phyloP scores from a whole-genome alignment of 495 filamentous ascomycete species.

The Daldinia caldariorum region DNA sequence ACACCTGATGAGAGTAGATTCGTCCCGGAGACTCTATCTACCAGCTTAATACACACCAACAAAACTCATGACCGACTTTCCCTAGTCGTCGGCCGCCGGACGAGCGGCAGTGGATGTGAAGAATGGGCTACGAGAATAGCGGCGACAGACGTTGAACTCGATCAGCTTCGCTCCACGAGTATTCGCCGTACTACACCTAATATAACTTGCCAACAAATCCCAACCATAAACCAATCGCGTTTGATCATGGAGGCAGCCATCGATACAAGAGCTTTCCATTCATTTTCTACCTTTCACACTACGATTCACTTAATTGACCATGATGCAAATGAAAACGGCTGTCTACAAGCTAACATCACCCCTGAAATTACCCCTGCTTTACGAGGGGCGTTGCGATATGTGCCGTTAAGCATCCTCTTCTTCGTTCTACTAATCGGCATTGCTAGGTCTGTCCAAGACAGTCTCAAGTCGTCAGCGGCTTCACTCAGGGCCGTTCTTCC shows the following conservation, averaged over 20 bases:
- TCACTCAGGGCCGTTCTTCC: constrained; percentile 22
- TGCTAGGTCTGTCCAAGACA: not conserved
- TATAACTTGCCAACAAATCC: not conserved
- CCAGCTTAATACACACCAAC: not conserved
- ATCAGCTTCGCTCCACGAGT: not conserved
- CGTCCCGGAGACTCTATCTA: not conserved
- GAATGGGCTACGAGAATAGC: not conserved
- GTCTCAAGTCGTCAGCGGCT: not conserved
- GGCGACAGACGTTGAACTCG: not conserved
- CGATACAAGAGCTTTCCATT: not conserved
- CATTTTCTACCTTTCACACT: constrained; percentile 1
- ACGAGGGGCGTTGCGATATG: not conserved
- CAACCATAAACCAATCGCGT: not conserved
- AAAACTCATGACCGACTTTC: not conserved
- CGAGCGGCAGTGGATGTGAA: not conserved
- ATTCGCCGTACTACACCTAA: not conserved
- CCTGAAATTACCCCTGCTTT: not conserved
- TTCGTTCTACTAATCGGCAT: not conserved
- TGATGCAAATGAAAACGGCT: not conserved
- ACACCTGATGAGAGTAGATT: not conserved
- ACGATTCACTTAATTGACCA: not conserved
- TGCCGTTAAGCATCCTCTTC: not conserved
- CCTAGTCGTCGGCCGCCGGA: not conserved
- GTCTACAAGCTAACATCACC: not conserved
- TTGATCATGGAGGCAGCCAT: not conserved